Evolutionary conservation across 306 rosid genomes (phyloP), one percentile per base, ranked within the genome.

Genomic region (Inga oerstediana): DNA sequence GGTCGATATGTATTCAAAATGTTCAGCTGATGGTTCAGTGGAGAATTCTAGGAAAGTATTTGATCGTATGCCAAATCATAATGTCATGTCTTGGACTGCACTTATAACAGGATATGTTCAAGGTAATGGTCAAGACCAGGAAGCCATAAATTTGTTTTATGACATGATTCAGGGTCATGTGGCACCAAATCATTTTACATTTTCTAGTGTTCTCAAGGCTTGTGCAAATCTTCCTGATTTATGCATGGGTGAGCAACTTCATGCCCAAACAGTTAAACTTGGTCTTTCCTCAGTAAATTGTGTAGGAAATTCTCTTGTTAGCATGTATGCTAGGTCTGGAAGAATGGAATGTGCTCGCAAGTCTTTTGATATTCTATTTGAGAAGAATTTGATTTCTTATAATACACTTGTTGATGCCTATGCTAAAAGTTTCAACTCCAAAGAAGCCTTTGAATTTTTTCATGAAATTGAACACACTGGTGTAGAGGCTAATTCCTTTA

Each of bases 71-170:
- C 51, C 74, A 4, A 74, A 77, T 52, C 89, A 76, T 78, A 90
- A 85, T 84, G 92, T 90, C 77, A 74, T 91, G 89, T 88, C 92
- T 44, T 91, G 95, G 95, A 91, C 95, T 32, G 89, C 90, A 14
- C 81, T 91, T 72, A 88, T 90, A 51, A 39, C 88, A 1, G 92
- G 85, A 27, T 85, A 87, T 72, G 91, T 79, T 20, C 87, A 83
- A 81, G 81, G 82, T 6, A 54, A 83, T 49, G 89, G 89, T 22
- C 65, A 17, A 72, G 89, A 89, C 56, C 58, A 46, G 80, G 89
- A 90, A 73, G 92, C 92, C 48, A 22, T 90, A 2, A 48, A 81
- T 51, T 69, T 90, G 83, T 87, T 91, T 66, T 12, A 76, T 66
- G 59, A 72, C 41, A 90, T 90, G 92, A 72, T 86, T 75, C 66